Conservation (phyloP, 1,139 yeast species). For the Suhomyces panamericanus region DNA sequence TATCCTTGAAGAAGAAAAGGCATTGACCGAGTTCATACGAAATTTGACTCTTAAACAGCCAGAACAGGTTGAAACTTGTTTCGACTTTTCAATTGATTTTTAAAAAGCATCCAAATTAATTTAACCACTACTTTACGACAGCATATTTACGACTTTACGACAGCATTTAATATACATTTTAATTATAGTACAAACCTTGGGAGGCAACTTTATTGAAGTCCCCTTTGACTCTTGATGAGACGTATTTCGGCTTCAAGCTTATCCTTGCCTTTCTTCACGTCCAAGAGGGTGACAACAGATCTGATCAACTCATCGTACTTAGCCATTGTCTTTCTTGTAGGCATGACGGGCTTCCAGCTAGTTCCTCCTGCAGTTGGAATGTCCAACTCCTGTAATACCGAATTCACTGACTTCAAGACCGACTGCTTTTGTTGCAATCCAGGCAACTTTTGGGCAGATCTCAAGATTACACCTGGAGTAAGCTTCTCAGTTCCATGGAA, state of each 20-base stretch:
- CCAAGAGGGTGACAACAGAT: slow-evolving; percentile 71
- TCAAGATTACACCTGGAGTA: slow-evolving; percentile 73
- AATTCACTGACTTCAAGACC: slow-evolving; percentile 71
- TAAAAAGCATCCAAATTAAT: neutral
- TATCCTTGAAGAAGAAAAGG: slow-evolving; percentile 6
- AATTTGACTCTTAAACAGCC: slow-evolving; percentile 2
- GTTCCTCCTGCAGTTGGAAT: slow-evolving; percentile 61
- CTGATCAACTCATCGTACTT: slow-evolving; percentile 78
- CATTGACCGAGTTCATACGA: slow-evolving; percentile 13
- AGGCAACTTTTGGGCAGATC: slow-evolving; percentile 61
- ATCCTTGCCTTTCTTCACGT: slow-evolving; percentile 83
- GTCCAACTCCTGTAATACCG: slow-evolving; percentile 76
- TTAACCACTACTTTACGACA: neutral
- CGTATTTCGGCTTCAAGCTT: slow-evolving; percentile 79
- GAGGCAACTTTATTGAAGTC: slow-evolving; percentile 24
- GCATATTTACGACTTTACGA: slow-evolving; percentile 5
- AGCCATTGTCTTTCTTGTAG: slow-evolving; percentile 77
- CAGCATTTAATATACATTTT: slow-evolving; percentile 4
- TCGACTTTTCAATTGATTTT: neutral
- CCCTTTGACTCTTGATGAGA: slow-evolving; percentile 54
- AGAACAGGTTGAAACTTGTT: neutral
- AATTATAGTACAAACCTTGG: slow-evolving; percentile 1
- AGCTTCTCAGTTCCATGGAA: slow-evolving; percentile 75
- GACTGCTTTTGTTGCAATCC: slow-evolving; percentile 54
- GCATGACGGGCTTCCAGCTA: slow-evolving; percentile 76